phyloP scores from a whole-genome alignment of 192 early-diverging fungal genomes.

The Entrophospora sp. region DNA sequence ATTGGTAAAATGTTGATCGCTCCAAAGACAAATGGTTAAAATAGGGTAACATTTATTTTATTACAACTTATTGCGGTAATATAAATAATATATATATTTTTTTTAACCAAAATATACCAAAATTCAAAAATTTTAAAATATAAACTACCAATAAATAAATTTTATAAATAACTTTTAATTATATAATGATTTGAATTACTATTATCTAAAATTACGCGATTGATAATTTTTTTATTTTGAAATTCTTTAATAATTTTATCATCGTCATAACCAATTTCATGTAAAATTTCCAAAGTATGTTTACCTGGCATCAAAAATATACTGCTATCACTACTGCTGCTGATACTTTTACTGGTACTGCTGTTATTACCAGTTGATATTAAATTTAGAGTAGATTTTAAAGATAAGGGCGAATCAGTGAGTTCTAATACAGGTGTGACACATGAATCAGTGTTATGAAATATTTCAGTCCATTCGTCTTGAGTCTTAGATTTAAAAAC shows the following conservation, averaged over 20 bases:
- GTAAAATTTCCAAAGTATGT: constrained; percentile 34
- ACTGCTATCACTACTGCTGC: constrained; percentile 2
- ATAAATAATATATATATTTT: too few relatives aligned
- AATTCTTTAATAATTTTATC: constrained; percentile 31
- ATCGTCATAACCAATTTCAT: constrained; percentile 33
- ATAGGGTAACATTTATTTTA: too few relatives aligned
- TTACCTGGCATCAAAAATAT: constrained; percentile 35
- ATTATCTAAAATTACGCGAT: not conserved
- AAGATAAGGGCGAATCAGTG: not conserved
- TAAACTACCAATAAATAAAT: too few relatives aligned
- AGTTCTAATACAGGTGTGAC: constrained; percentile 52
- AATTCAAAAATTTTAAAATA: too few relatives aligned
- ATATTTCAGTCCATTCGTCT: constrained; percentile 51
- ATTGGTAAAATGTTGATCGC: too few relatives aligned
- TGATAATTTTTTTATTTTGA: constrained; percentile 23
- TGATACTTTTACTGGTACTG: too few relatives aligned
- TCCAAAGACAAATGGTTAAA: too few relatives aligned
- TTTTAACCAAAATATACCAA: too few relatives aligned
- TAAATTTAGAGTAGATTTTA: constrained; percentile 17
- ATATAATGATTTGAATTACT: too few relatives aligned
- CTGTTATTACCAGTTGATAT: too few relatives aligned
- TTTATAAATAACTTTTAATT: too few relatives aligned
- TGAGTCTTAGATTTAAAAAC: constrained; percentile 51
- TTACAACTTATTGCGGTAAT: too few relatives aligned
- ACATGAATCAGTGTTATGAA: constrained; percentile 55